These are phyloP conservation scores for Cladosporium velox DNA, from an alignment of 2,329 filamentous ascomycete genomes.

Conservation along the genomic window DNA sequence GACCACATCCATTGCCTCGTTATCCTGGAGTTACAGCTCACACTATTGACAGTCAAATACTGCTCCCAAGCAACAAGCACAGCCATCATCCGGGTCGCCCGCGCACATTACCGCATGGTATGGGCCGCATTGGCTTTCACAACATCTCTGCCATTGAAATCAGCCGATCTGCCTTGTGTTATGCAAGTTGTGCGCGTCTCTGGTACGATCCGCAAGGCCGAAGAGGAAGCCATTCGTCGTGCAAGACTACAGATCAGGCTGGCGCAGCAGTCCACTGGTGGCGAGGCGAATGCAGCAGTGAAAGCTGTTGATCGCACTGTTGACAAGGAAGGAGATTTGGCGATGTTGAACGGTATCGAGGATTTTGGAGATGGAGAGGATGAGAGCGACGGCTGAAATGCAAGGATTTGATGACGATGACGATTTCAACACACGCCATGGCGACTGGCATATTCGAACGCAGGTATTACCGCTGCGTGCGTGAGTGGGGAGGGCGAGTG, in stretches of 20 bases:
- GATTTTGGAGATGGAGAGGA: slow-evolving; percentile 51
- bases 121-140: slow-evolving; percentile 89
- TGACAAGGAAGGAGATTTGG: slow-evolving; percentile 43
- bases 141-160: slow-evolving; percentile 62
- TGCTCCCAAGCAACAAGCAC: slow-evolving; percentile 89
- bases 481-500: background rate
- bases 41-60: slow-evolving; percentile 72
- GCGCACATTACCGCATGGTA: slow-evolving; percentile 80
- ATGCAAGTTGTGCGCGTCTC: slow-evolving; percentile 84
- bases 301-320: slow-evolving; percentile 34
- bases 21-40: background rate
- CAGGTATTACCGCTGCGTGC: background rate
- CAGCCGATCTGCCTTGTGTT: slow-evolving; percentile 66
- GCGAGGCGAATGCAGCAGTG: slow-evolving; percentile 31
- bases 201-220: slow-evolving; percentile 88
- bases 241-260: slow-evolving; percentile 71
- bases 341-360: slow-evolving; percentile 49
- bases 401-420: background rate
- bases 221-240: slow-evolving; percentile 82
- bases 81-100: slow-evolving; percentile 81
- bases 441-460: background rate
- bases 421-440: background rate
- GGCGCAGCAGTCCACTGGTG: slow-evolving; percentile 48
- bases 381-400: slow-evolving; percentile 38
- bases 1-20: slow-evolving; percentile 16